Percentiles rank a stretch among this genome's conserved stretches.
phyloP scores from a whole-genome alignment of 306 rosid species.

The Bauhinia variegata region DNA sequence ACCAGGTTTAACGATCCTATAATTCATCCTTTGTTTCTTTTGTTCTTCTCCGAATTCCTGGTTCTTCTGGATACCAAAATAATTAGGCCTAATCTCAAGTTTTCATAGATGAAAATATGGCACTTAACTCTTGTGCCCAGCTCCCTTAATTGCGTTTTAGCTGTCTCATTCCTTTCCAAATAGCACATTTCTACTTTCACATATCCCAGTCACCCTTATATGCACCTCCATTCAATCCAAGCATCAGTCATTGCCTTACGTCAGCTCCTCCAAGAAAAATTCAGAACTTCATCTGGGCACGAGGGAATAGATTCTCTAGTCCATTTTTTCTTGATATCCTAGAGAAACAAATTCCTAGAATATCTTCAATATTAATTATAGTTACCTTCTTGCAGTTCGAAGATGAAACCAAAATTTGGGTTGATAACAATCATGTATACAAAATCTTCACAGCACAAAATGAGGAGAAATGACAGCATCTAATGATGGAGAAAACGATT shows the following conservation, averaged over 20 bases:
- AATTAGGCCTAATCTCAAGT: background rate
- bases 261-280: slow-evolving; percentile 12
- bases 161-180: background rate
- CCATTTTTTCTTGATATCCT: background rate
- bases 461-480: background rate
- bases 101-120: background rate
- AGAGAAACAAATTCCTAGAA: background rate
- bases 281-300: background rate
- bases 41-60: background rate
- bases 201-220: background rate
- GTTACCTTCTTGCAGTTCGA: too few species aligned
- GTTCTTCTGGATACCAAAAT: background rate
- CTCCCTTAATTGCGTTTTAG: background rate
- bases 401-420: background rate
- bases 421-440: background rate
- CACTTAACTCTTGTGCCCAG: background rate
- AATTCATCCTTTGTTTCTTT: background rate
- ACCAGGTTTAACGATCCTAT: background rate
- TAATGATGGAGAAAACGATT: background rate
- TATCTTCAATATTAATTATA: too few species aligned
- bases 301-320: background rate
- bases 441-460: background rate
- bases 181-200: background rate
- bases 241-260: background rate
- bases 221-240: background rate